A percentile compares a stretch with the other conserved stretches of the same genome.
Conservation (phyloP, 2,329 filamentous ascomycete species). For the Phialophora macrospora region DNA sequence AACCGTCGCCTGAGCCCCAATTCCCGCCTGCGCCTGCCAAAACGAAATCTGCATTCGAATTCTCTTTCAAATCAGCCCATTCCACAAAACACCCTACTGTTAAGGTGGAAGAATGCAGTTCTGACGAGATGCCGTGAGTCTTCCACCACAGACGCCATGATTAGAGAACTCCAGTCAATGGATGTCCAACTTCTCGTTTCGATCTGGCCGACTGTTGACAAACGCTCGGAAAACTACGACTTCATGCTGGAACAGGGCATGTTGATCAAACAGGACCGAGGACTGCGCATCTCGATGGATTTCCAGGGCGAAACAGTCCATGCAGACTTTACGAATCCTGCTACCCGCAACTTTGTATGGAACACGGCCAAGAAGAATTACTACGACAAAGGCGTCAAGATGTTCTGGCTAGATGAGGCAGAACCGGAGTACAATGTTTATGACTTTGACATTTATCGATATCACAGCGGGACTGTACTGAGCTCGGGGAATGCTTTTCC, state of each 20-base stretch:
- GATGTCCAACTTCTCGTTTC: slow-evolving; percentile 71
- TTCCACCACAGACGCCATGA: slow-evolving; percentile 60
- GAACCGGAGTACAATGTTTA: slow-evolving; percentile 69
- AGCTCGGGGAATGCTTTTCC: slow-evolving; percentile 67
- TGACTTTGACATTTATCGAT: slow-evolving; percentile 70
- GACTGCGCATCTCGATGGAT: slow-evolving; percentile 63
- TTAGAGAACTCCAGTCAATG: slow-evolving; percentile 63
- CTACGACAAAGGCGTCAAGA: slow-evolving; percentile 64
- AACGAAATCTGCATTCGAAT: slow-evolving; percentile 16
- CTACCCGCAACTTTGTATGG: slow-evolving; percentile 65
- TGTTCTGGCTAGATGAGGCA: slow-evolving; percentile 73
- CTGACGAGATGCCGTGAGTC: slow-evolving; percentile 22
- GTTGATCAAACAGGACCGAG: slow-evolving; percentile 65
- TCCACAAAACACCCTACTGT: slow-evolving; percentile 16
- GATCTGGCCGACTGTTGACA: slow-evolving; percentile 71
- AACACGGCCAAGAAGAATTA: slow-evolving; percentile 64
- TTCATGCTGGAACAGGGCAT: slow-evolving; percentile 67
- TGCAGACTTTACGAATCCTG: slow-evolving; percentile 68
- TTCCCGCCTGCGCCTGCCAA: slow-evolving; percentile 9
- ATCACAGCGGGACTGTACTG: slow-evolving; percentile 60
- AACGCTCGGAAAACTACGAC: slow-evolving; percentile 61
- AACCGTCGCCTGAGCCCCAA: slow-evolving; percentile 18
- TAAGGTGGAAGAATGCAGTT: slow-evolving; percentile 23
- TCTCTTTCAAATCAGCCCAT: slow-evolving; percentile 12
- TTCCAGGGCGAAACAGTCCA: slow-evolving; percentile 64